Evolutionary conservation across 352 stramenopile species (phyloP).

Genomic region (Saprolegnia parasitica): DNA sequence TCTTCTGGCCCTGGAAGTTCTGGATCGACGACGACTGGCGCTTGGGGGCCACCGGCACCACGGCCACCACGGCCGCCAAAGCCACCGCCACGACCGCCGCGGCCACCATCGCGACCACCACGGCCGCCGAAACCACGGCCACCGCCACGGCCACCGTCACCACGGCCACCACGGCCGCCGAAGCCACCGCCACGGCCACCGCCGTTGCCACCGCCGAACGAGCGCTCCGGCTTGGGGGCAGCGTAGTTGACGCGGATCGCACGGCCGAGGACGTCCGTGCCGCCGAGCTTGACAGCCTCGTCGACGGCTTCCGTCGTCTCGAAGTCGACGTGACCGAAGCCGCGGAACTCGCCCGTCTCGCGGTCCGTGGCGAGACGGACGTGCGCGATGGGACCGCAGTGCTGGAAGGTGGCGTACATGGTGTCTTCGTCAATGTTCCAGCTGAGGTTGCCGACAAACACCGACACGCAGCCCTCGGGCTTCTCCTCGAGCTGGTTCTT

Average conservation of each 20-base stretch:
- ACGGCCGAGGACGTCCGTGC: constrained; percentile 89
- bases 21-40: constrained; percentile 89
- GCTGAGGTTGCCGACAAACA: constrained; percentile 98
- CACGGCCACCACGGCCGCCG: constrained; percentile 43
- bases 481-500: constrained; percentile 89
- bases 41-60: constrained; percentile 65
- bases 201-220: constrained; percentile 36
- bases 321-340: constrained; percentile 98
- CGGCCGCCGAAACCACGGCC: constrained; percentile 35
- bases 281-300: constrained; percentile 87
- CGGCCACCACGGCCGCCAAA: constrained; percentile 48
- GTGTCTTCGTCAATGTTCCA: constrained; percentile 96
- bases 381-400: constrained; percentile 93
- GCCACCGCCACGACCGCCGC: constrained; percentile 35
- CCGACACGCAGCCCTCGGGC: constrained; percentile 91
- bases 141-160: constrained; percentile 44
- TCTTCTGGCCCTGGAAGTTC: constrained; percentile 94
- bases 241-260: constrained; percentile 95
- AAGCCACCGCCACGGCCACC: constrained; percentile 43
- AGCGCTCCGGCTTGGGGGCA: constrained; percentile 40
- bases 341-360: constrained; percentile 97
- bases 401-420: constrained; percentile 88
- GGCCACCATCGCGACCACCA: constrained; percentile 33
- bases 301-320: constrained; percentile 90
- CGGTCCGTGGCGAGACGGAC: constrained; percentile 95